Base-by-base conservation (phyloP, 768 basidiomycete genomes). In the Suillus lakei region DNA sequence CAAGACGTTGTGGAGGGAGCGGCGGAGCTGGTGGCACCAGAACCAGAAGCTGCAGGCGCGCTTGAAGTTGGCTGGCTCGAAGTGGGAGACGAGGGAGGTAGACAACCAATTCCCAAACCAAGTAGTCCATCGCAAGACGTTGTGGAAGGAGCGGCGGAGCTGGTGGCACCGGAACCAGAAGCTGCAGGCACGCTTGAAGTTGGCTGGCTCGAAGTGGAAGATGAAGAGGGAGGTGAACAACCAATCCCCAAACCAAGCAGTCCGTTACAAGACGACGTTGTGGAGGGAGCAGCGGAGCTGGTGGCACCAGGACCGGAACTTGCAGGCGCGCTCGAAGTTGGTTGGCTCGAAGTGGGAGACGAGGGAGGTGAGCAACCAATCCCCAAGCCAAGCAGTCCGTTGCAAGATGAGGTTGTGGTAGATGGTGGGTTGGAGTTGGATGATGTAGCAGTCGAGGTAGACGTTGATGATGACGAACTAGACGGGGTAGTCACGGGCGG, bases 191-290 rank as follows among this genome's bases (percentile, higher is more conserved):
- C 12, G 26, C 38, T 59, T 26, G 21, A 54, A 34, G 21, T 12
- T n/a, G 58, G 39, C 12, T 66, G 36, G 3, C 68, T 51, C 7
- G 51, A 34, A 4, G 63, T 2, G 8, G 65, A 43, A 34, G 72
- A 59, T 30, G 62, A 16, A 63, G 43, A 30, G 39, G 63, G 26
- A 3, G 63, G 26, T 16, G 68, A 18, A 46, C 70, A 75, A 30
- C 67, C 73, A 28, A 67, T 2, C 18, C 61, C 66, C 23, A 72
- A 58, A 8, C 69, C 74, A 30, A 75, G 58, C 1, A 74, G 41
- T 1, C 68, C 74, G 23, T 18, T 28, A 21, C 53, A 54, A 34
- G 71, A 59, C 18, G 71, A 48, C 3, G 60, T 46, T 16, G 67
- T 30, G 0, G 62, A 32, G 8, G 26, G 18, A 30, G 62, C 32